Evolutionary conservation across 768 basidiomycete genomes (phyloP).

Genomic region (Nidula microcarpa): DNA sequence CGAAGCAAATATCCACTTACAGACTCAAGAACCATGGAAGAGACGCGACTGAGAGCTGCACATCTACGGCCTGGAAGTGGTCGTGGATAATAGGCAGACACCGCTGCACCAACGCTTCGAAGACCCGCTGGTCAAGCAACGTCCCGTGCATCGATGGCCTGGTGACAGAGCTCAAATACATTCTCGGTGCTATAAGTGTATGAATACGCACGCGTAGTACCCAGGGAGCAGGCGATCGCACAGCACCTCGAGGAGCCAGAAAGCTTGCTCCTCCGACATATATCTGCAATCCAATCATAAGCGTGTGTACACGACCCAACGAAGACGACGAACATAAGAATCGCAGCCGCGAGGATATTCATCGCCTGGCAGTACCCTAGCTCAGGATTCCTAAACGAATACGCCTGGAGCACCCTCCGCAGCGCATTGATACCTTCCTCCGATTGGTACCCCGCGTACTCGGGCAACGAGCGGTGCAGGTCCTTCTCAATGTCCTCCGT

Average conservation of each 20-base stretch:
- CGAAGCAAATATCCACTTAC: slow-evolving; percentile 42
- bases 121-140: slow-evolving; percentile 96
- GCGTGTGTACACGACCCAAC: background rate
- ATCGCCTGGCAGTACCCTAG: slow-evolving; percentile 98
- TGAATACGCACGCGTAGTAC: slow-evolving; percentile 78
- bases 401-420: slow-evolving; percentile 89
- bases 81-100: slow-evolving; percentile 93
- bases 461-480: slow-evolving; percentile 90
- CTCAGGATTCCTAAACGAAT: slow-evolving; percentile 93
- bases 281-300: slow-evolving; percentile 52
- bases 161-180: slow-evolving; percentile 4
- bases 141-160: slow-evolving; percentile 99
- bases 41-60: slow-evolving; percentile 95
- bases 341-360: slow-evolving; percentile 97
- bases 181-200: background rate
- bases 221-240: slow-evolving; percentile 94
- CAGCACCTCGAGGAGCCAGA: slow-evolving; percentile 93
- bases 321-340: slow-evolving; percentile 65
- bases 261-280: slow-evolving; percentile 98
- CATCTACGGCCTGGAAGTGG: slow-evolving; percentile 87
- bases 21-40: slow-evolving; percentile 98
- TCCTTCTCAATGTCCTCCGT: slow-evolving; percentile 99
- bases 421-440: slow-evolving; percentile 83
- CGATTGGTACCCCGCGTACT: slow-evolving; percentile 94
- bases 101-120: slow-evolving; percentile 87